Conservation (phyloP, 257 asterid genomes). For the Gardenia jasminoides region DNA sequence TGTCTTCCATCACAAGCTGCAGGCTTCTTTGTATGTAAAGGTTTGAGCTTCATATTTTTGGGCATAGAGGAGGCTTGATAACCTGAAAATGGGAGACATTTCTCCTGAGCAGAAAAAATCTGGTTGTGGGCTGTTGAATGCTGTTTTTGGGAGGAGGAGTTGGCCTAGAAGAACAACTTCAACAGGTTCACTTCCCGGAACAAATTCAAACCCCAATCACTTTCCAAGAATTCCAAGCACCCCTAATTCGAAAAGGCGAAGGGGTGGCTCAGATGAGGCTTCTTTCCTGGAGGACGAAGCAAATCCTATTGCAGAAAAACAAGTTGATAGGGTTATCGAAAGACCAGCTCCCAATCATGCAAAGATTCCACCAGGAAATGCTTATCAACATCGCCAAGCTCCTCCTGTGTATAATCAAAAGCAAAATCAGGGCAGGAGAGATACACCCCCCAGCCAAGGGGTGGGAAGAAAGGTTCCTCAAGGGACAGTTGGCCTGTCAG, state of each 20-base stretch:
- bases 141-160: slow-evolving; percentile 69
- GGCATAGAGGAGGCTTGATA: neutral
- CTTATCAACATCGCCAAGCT: slow-evolving; percentile 28
- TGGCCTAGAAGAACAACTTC: slow-evolving; percentile 55
- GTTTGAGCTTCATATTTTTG: neutral
- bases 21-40: neutral
- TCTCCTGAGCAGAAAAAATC: slow-evolving; percentile 57
- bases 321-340: slow-evolving; percentile 50
- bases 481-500: slow-evolving; percentile 49
- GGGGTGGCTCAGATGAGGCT: slow-evolving; percentile 26
- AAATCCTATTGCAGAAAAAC: slow-evolving; percentile 10
- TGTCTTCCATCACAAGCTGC: slow-evolving; percentile 5
- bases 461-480: slow-evolving; percentile 41
- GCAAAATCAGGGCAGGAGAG: slow-evolving; percentile 25
- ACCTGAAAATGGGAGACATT: slow-evolving; percentile 46
- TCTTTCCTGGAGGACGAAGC: slow-evolving; percentile 19
- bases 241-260: slow-evolving; percentile 30
- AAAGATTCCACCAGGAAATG: slow-evolving; percentile 36
- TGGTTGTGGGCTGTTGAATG: slow-evolving; percentile 71
- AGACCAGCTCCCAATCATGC: slow-evolving; percentile 58
- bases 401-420: slow-evolving; percentile 5
- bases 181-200: slow-evolving; percentile 42
- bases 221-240: slow-evolving; percentile 35
- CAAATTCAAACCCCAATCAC: slow-evolving; percentile 14
- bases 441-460: slow-evolving; percentile 21